phyloP scores from a whole-genome alignment of 2,329 filamentous ascomycete genomes.

The Peltaster fructicola region DNA sequence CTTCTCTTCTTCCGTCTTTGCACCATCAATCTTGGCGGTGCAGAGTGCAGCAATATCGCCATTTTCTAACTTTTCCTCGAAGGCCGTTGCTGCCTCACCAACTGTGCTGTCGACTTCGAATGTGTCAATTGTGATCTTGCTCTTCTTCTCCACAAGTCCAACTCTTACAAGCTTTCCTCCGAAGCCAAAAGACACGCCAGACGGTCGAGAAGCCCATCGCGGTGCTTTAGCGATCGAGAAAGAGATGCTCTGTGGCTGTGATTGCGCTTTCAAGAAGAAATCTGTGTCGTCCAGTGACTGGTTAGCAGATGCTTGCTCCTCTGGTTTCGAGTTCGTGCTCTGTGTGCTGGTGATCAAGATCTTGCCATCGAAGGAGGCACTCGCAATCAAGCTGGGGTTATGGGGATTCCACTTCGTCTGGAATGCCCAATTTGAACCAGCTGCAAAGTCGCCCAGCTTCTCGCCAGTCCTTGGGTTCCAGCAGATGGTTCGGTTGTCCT shows the following conservation, averaged over 20 bases:
- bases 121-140: constrained; percentile 67
- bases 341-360: constrained; percentile 87
- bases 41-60: constrained; percentile 68
- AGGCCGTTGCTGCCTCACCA: constrained; percentile 66
- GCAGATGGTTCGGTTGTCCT: constrained; percentile 86
- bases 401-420: constrained; percentile 84
- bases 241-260: constrained; percentile 72
- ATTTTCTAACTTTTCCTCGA: constrained; percentile 63
- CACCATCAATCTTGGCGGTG: constrained; percentile 54
- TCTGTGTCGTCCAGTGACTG: constrained; percentile 73
- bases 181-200: constrained; percentile 83
- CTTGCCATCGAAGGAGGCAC: constrained; percentile 92
- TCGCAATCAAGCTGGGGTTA: constrained; percentile 82
- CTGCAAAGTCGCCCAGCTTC: constrained; percentile 77
- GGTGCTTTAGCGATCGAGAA: constrained; percentile 78
- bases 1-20: constrained; percentile 78
- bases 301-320: constrained; percentile 44
- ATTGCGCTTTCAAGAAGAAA: constrained; percentile 88
- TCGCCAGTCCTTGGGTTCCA: constrained; percentile 94
- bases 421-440: constrained; percentile 99
- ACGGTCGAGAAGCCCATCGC: constrained; percentile 74
- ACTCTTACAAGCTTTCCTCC: constrained; percentile 80
- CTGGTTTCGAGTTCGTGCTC: constrained; percentile 63
- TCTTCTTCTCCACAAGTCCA: constrained; percentile 46
- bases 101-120: constrained; percentile 79